Evolutionary conservation across 2,329 filamentous ascomycete species (phyloP).

Genomic region (Calonectria ilicicola): DNA sequence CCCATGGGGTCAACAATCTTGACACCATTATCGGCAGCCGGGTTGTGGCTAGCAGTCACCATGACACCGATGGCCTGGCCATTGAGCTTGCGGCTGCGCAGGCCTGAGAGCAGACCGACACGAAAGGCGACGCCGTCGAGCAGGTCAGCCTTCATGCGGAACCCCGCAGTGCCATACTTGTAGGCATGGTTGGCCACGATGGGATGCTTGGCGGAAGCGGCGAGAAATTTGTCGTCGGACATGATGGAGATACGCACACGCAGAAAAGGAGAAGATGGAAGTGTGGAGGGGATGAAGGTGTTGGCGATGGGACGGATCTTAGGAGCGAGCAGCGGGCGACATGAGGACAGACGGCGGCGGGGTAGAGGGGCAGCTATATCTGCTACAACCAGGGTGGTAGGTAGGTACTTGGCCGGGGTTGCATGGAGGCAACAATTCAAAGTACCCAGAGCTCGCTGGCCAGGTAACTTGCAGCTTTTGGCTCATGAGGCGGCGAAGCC

Average conservation of each 20-base stretch:
- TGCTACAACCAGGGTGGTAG: not conserved
- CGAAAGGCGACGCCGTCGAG: conserved; percentile 94
- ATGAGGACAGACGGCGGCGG: conserved; percentile 1
- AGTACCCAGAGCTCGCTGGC: not conserved
- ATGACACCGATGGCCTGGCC: conserved; percentile 95
- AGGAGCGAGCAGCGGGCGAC: conserved; percentile 23
- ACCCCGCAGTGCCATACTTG: conserved; percentile 76
- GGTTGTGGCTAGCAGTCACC: conserved; percentile 96
- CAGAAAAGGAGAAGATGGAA: not conserved
- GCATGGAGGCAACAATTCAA: not conserved
- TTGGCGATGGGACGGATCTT: conserved; percentile 29
- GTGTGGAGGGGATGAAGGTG: not conserved
- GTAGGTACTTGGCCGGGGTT: not conserved
- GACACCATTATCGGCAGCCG: conserved; percentile 89
- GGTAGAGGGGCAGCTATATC: conserved; percentile 14
- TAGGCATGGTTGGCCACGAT: conserved; percentile 67
- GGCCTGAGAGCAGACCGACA: conserved; percentile 87
- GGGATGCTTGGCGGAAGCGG: conserved; percentile 72
- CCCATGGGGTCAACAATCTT: conserved; percentile 98
- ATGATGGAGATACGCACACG: conserved; percentile 49
- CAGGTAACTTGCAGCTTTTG: not conserved
- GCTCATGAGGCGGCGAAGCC: not conserved
- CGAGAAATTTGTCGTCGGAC: conserved; percentile 66
- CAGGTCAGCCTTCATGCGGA: conserved; percentile 79
- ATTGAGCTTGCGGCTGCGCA: conserved; percentile 90